These are phyloP conservation scores for Collybia nuda DNA, from an alignment of 768 basidiomycete genomes.

Conservation along the genomic window DNA sequence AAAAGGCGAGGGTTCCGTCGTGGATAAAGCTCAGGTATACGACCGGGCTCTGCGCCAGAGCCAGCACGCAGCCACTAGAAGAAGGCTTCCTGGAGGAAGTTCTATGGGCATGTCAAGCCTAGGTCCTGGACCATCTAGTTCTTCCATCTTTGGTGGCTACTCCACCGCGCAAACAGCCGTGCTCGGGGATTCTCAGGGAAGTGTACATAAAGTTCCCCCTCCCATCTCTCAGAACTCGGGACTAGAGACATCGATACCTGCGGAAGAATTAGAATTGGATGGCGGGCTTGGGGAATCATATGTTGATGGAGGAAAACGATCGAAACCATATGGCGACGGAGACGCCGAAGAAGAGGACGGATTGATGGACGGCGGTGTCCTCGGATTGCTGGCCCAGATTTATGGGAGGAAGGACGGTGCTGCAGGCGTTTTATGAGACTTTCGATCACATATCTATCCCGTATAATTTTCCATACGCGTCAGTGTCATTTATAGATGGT, in stretches of 20 bases:
- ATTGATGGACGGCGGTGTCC: conserved; percentile 75
- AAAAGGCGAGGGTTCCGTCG: conserved; percentile 32
- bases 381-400: conserved; percentile 86
- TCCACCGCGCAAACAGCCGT: conserved; percentile 69
- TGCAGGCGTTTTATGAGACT: conserved; percentile 39
- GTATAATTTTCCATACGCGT: background rate
- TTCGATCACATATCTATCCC: background rate
- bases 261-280: conserved; percentile 49
- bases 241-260: conserved; percentile 25
- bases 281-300: conserved; percentile 71
- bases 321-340: conserved; percentile 38
- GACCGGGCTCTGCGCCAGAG: conserved; percentile 75
- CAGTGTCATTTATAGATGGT: conserved; percentile 10
- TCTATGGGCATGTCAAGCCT: conserved; percentile 50
- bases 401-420: conserved; percentile 64
- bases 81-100: conserved; percentile 49
- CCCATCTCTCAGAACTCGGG: conserved; percentile 5
- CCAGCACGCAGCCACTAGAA: conserved; percentile 50
- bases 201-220: conserved; percentile 23
- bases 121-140: conserved; percentile 32
- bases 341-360: conserved; percentile 62
- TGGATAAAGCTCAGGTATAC: conserved; percentile 68
- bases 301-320: conserved; percentile 61
- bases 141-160: conserved; percentile 47
- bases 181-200: conserved; percentile 75